Base-by-base conservation (phyloP, 805 yeast genomes). In the Pichia ethanolica region DNA sequence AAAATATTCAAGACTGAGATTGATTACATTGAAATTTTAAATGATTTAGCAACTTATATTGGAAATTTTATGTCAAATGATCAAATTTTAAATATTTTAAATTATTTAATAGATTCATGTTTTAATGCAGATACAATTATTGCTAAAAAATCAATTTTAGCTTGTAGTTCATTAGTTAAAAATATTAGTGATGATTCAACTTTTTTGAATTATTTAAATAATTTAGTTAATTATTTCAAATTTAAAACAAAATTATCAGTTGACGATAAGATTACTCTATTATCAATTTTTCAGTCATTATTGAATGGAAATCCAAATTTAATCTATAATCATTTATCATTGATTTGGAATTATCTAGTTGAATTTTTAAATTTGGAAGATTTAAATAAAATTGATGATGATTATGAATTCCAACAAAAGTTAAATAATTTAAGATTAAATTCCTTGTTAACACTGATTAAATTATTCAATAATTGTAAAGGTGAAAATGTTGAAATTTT, bases 21-120 rank as follows among this genome's bases (percentile, higher is more conserved):
- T 35, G 89, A 85, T 56, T 67, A 74, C 39, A 73, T 83, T 53
- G 91, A 85, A 59, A 72, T 82, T 6, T 61, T 83, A 41, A 70
- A 75, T 26, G 88, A 82, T 56, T 55, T 83, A 39, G 65, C 81
- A 43, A 73, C 72, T 50, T 69, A 72, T 48, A 65, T 80, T 7
- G 70, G 71, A 11, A 54, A 52, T n/a, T 61, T 52, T 43, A 57
- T 69, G 46, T 48, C 53, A 5, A 25, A 49, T 0, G 42, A 58
- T 1, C 66, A 67, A 46, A 45, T 62, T 28, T 36, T 42, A 30
- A 49, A 51, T 40, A 52, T 50, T 34, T 68, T 56, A 39, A 64
- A 32, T 25, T 56, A 49, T 54, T 62, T 78, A 45, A 59, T 72
- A 13, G 53, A 62, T 9, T 58, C 71, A 1, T 61, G 74, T 1